Base-by-base conservation (phyloP, 1,139 yeast species). In the Lizanozyma gosingica region DNA sequence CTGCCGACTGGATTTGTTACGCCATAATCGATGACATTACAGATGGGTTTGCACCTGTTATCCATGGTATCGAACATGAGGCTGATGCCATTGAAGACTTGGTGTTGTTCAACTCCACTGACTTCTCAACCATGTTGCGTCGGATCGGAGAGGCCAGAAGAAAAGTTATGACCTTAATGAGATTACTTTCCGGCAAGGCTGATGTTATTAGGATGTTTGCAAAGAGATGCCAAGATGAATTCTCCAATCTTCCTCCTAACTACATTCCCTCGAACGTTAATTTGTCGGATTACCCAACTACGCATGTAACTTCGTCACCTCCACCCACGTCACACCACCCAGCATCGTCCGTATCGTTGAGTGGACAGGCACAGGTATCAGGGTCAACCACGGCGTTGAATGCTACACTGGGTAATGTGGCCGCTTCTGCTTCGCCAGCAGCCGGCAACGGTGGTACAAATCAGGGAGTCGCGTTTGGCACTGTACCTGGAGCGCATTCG, bases 171-270 rank as follows among this genome's bases (percentile, higher is more conserved):
- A 83, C 95, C 0, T 67, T 90, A 56, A 81, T 92, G 85, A 73
- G 98, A 53, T 68, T 92, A 46, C 70, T 92, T 40, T 81, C 94
- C 18, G 95, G 96, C 46, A 92, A 92, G 59, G 97, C 98, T 0
- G 98, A 94, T 60, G 98, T 92, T 43, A 87, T 92, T 53, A 85
- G 86, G 55, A 92, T 90, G 95, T 88, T 92, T 70, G 95, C 97
- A 34, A 92, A 92, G 57, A 74, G 98, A 55, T 90, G 97, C 61
- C 94, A 84, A 52, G 97, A 92, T 51, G 79, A 71, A 51, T 65
- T n/a, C 4, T 38, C 37, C 37, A 44, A 46, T 14, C 39, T 38
- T n/a, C n/a, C n/a, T n/a, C n/a, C n/a, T 33, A 44, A 15, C 39
- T 16, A 33, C 35, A 39, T 15, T 43, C 41, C 35, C 2, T 43